Conservation (phyloP, 768 basidiomycete genomes). For the Calvatia gigantea region DNA sequence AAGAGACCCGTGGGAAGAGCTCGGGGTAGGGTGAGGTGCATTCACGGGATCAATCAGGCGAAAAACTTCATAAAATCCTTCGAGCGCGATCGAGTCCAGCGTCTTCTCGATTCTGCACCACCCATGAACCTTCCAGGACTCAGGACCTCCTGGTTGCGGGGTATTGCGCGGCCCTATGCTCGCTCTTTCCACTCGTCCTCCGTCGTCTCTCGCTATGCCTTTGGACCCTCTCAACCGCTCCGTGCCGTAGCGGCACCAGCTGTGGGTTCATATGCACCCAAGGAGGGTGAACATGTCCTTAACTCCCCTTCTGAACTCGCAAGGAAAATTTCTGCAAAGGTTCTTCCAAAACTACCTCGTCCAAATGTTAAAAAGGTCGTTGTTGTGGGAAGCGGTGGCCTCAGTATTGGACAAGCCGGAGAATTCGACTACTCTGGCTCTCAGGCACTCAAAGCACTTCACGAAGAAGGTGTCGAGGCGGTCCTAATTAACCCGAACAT, state of each 20-base stretch:
- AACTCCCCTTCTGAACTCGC: slow-evolving; percentile 95
- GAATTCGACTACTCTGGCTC: slow-evolving; percentile 99
- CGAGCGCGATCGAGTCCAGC: not conserved
- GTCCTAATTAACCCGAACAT: slow-evolving; percentile 99
- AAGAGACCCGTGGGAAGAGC: slow-evolving; percentile 3
- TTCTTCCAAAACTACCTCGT: slow-evolving; percentile 86
- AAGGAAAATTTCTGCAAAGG: slow-evolving; percentile 88
- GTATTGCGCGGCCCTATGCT: slow-evolving; percentile 26
- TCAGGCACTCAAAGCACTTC: slow-evolving; percentile 96
- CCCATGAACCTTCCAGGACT: slow-evolving; percentile 42
- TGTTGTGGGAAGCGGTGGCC: slow-evolving; percentile 94
- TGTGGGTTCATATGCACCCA: slow-evolving; percentile 63
- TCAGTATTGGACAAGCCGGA: slow-evolving; percentile 97
- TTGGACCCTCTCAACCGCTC: slow-evolving; percentile 47
- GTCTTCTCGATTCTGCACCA: slow-evolving; percentile 11
- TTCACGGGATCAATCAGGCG: slow-evolving; percentile 5
- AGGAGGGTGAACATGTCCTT: slow-evolving; percentile 73
- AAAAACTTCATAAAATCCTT: slow-evolving; percentile 13
- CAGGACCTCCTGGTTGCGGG: slow-evolving; percentile 33
- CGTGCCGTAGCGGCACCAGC: slow-evolving; percentile 73
- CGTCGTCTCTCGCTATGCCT: slow-evolving; percentile 27
- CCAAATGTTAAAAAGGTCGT: slow-evolving; percentile 94
- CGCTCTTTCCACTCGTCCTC: slow-evolving; percentile 53
- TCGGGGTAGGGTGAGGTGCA: not conserved
- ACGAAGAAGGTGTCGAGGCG: slow-evolving; percentile 91